Evolutionary conservation across 1,284 basidiomycete species (phyloP), one percentile per base, ranked within the genome.

Genomic region (Fomitopsis pinicola): DNA sequence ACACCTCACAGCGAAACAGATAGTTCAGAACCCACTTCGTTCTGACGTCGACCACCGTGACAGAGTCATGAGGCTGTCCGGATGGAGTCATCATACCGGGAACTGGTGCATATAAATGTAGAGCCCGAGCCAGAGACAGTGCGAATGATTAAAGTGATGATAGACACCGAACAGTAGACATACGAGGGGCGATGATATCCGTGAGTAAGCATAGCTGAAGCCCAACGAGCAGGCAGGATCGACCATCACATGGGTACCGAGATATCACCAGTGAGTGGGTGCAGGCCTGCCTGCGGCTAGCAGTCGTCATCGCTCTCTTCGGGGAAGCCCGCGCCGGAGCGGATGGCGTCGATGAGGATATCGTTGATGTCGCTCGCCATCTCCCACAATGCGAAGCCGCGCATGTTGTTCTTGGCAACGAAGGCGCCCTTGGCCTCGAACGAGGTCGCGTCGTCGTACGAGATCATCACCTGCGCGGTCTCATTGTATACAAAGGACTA

Each of bases 311-410:
- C 63, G 59, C 59, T 54, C 48, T 50, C 58, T 40, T 61, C 62
- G 30, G 58, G 60, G 69, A 82, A 71, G 63, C 82, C 79, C 56
- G 69, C 74, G 5, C 71, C 71, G 10, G 38, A 44, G 42, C 75
- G 72, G 66, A 89, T 86, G 15, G 87, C 77, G 65, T 83, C 74
- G 55, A 88, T 70, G 30, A 90, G 77, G 33, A 81, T 77, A 68
- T 86, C 78, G 28, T 83, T 69, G 63, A 74, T 80, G 73, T 89
- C 88, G 14, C 85, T 85, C 54, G 80, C 84, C 38, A 81, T 78
- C 69, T 89, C 83, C 79, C 86, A 89, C 73, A 87, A 79, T 14
- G 86, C 78, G 66, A 86, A 89, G 14, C 88, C 88, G 38, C 72
- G 78, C n/a, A 90, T 75, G 12, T 79, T 80, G 17, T 73, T 67